Base-by-base conservation (phyloP, 352 stramenopile genomes). In the Pythium scleroteichum region DNA sequence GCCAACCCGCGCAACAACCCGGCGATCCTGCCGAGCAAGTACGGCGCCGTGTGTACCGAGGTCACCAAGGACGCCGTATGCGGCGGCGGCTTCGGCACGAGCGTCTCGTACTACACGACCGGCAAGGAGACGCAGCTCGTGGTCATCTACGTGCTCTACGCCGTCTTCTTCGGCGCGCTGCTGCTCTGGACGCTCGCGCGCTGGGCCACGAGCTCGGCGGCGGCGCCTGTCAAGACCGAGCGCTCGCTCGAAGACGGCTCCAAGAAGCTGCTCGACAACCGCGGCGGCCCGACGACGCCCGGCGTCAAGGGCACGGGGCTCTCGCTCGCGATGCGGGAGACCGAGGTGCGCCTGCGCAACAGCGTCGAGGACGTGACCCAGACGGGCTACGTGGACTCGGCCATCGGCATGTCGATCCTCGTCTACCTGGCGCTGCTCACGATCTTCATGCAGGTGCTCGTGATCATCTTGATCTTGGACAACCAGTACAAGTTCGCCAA, bases 1-100 rank as follows among this genome's bases (percentile, higher is more conserved):
- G 39, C 54, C 20, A 72, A 68, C 57, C 65, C 65, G 48, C 65
- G 65, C 35, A 72, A 72, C 62, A 72, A 72, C 65, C 44, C 44
- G 8, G 65, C 65, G 5, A 52, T 47, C 20, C 62, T 69, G 49
- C 60, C 65, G 5, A 35, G 29, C 29, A 35, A 35, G 19, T 42
- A 61, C 29, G 62, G 62, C 35, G 65, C 65, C 1, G 38, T 19
- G 7, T 69, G 65, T 35, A 39, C 2, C n/a, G 26, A 55, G 26
- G 38, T 69, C 44, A 57, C 40, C 23, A 26, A 59, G 3, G 32
- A 40, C 33, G 14, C 16, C 1, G 49, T 20, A 26, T 54, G 53
- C 40, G 32, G 33, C 27, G 48, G 33, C 3, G 55, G 59, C 50
- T 65, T 60, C 20, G 32, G 13, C 38, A 22, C 47, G 3, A 53